Conservation (phyloP, 1,284 basidiomycete species). For the Heliocybe sulcata region DNA sequence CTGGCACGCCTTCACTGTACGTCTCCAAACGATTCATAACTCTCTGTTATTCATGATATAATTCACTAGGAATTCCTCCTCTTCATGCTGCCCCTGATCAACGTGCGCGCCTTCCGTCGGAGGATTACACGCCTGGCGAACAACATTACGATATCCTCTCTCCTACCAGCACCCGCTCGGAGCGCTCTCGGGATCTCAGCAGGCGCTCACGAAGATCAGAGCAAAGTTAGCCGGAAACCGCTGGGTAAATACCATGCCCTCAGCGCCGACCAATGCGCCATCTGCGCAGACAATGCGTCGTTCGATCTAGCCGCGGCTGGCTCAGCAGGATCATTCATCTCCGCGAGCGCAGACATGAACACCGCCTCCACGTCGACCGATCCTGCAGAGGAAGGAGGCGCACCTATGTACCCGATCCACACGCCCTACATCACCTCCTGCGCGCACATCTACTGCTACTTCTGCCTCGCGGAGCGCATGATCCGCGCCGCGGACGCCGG, state of each 20-base stretch:
- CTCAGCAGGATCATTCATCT: slow-evolving; percentile 39
- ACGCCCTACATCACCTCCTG: slow-evolving; percentile 73
- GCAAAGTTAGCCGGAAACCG: slow-evolving; percentile 6
- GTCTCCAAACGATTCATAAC: slow-evolving; percentile 18
- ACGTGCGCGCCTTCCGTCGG: slow-evolving; percentile 55
- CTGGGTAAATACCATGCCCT: slow-evolving; percentile 60
- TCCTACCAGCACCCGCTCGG: slow-evolving; percentile 23
- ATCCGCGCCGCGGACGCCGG: slow-evolving; percentile 64
- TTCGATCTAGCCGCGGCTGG: slow-evolving; percentile 51
- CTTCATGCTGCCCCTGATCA: slow-evolving; percentile 86
- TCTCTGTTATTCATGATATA: slow-evolving; percentile 3
- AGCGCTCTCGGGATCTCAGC: slow-evolving; percentile 16
- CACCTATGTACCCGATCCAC: slow-evolving; percentile 55
- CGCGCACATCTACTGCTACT: slow-evolving; percentile 83
- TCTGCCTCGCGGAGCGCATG: slow-evolving; percentile 79
- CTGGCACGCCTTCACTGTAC: slow-evolving; percentile 95
- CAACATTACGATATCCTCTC: slow-evolving; percentile 25
- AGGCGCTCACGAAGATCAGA: slow-evolving; percentile 15
- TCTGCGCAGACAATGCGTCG: slow-evolving; percentile 69
- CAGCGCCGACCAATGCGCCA: slow-evolving; percentile 65
- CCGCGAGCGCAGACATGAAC: slow-evolving; percentile 19
- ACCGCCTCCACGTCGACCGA: slow-evolving; percentile 11
- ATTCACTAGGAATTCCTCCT: slow-evolving; percentile 85
- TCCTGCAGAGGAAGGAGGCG: slow-evolving; percentile 21
- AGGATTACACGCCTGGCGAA: slow-evolving; percentile 36